Percentiles rank a stretch among this genome's conserved stretches.
Evolutionary conservation across 2,329 filamentous ascomycete species (phyloP).

Genomic region (Claviceps arundinis): DNA sequence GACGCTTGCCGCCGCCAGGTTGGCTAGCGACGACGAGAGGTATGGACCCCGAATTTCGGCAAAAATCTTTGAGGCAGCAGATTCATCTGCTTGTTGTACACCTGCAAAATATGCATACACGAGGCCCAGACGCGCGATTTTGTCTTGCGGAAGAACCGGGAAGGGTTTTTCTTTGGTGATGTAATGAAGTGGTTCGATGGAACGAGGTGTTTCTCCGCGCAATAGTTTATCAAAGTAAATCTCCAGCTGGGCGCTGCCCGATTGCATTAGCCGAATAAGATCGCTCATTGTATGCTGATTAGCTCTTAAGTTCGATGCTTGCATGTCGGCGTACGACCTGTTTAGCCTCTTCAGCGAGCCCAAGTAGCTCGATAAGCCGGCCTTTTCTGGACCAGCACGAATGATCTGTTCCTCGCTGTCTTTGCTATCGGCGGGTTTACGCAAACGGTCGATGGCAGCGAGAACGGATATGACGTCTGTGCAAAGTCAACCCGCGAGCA

Average conservation of each 20-base stretch:
- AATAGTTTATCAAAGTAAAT: conserved; percentile 69
- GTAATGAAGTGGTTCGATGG: conserved; percentile 81
- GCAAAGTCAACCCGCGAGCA: conserved; percentile 7
- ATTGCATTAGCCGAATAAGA: conserved; percentile 61
- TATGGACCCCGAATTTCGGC: conserved; percentile 78
- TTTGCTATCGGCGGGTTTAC: conserved; percentile 85
- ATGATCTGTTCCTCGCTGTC: conserved; percentile 87
- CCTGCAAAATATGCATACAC: conserved; percentile 64
- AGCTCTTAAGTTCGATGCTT: conserved; percentile 77
- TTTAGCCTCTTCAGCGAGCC: conserved; percentile 80
- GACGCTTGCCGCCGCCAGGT: conserved; percentile 75
- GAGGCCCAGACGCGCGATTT: conserved; percentile 60
- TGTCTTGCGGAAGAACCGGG: conserved; percentile 65
- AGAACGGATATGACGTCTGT: conserved; percentile 76
- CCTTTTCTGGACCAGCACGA: conserved; percentile 69
- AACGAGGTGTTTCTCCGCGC: conserved; percentile 58
- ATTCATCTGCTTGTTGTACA: conserved; percentile 46
- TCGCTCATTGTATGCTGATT: conserved; percentile 84
- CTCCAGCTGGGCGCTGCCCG: conserved; percentile 73
- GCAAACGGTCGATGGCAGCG: conserved; percentile 73
- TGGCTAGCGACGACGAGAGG: conserved; percentile 67
- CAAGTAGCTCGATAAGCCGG: conserved; percentile 73
- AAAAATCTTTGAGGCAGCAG: conserved; percentile 69
- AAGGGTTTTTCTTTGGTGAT: conserved; percentile 84
- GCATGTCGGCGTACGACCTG: conserved; percentile 72